Evolutionary conservation across 2,329 filamentous ascomycete genomes (phyloP).

Genomic region (Trichophyton schoenleinii): DNA sequence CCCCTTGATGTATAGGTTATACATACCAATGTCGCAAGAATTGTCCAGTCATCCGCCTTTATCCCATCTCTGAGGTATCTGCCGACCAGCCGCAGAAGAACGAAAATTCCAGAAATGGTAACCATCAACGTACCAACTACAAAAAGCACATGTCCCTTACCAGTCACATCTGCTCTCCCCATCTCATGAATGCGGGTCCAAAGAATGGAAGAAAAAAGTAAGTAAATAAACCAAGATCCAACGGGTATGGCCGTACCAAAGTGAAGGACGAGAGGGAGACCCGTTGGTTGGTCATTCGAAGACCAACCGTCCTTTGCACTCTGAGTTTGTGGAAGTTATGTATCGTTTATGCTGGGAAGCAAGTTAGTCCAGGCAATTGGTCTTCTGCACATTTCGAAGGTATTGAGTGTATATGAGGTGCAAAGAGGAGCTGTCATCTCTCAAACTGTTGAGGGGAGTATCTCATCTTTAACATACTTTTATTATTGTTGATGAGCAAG

Average conservation of each 20-base stretch:
- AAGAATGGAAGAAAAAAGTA: not conserved
- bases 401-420: not conserved
- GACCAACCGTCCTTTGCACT: not conserved
- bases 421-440: not conserved
- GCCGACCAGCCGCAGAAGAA: constrained; percentile 6
- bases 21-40: constrained; percentile 6
- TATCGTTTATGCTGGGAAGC: not conserved
- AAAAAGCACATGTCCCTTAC: constrained; percentile 1
- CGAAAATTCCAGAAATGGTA: constrained; percentile 6
- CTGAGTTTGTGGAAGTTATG: not conserved
- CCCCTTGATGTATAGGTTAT: not conserved
- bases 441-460: not conserved
- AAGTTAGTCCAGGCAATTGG: not conserved
- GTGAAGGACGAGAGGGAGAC: not conserved
- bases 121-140: constrained; percentile 4
- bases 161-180: not conserved
- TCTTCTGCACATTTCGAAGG: not conserved
- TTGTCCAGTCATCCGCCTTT: constrained; percentile 9
- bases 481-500: not conserved
- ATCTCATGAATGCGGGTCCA: not conserved
- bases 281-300: not conserved
- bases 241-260: not conserved
- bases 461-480: not conserved
- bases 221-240: not conserved
- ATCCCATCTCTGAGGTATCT: constrained; percentile 8